These are phyloP conservation scores for Penicillium atrosanguineum DNA, from an alignment of 495 filamentous ascomycete genomes.

Conservation along the genomic window DNA sequence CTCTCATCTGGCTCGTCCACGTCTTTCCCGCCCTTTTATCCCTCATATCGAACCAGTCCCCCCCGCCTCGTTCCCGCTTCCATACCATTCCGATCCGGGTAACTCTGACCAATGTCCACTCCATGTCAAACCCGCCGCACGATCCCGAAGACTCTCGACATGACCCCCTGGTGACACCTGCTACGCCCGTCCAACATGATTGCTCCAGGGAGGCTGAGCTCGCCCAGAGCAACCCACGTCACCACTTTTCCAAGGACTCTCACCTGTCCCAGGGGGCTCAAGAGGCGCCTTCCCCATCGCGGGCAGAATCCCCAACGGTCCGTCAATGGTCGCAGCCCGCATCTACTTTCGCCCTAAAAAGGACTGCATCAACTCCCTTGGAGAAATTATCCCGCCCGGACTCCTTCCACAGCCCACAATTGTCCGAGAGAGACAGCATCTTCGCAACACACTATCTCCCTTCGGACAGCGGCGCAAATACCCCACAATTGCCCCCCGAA, in stretches of 20 bases:
- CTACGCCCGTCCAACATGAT: conserved; percentile 47
- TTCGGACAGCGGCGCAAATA: conserved; percentile 46
- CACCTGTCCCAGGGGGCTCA: conserved; percentile 32
- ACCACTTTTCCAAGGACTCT: conserved; percentile 35
- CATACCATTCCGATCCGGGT: conserved; percentile 30
- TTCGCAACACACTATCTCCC: conserved; percentile 60
- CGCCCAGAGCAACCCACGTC: conserved; percentile 42
- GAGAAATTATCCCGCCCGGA: conserved; percentile 28
- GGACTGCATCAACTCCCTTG: conserved; percentile 28
- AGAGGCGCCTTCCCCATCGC: conserved; percentile 37
- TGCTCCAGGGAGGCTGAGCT: conserved; percentile 35
- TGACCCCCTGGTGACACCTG: conserved; percentile 51
- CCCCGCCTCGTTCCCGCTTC: conserved; percentile 20
- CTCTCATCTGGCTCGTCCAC: conserved; percentile 16
- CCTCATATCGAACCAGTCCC: background rate
- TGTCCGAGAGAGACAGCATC: conserved; percentile 63
- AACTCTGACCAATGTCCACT: conserved; percentile 52
- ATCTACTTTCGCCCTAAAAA: conserved; percentile 38
- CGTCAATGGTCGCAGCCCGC: conserved; percentile 35
- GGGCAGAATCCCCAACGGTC: conserved; percentile 41
- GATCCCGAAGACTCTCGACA: conserved; percentile 47
- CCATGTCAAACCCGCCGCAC: conserved; percentile 55
- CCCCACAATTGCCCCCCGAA: conserved; percentile 48
- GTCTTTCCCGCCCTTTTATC: conserved; percentile 3
- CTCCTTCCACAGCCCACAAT: conserved; percentile 43